These are phyloP conservation scores for Fraxinus nigra DNA, from an alignment of 305 asterid species.

Conservation along the genomic window DNA sequence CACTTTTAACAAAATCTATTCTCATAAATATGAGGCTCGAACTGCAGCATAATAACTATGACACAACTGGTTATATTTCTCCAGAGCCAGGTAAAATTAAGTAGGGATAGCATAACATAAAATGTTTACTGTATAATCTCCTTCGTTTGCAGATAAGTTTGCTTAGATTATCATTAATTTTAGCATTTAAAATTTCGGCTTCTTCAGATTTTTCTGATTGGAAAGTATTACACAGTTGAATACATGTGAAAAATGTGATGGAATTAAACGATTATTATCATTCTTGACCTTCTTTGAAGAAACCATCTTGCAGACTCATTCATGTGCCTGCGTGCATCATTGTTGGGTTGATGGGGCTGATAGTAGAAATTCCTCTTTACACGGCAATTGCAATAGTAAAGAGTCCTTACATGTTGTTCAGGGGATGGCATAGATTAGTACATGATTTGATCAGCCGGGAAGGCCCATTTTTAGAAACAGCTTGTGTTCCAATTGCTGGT, in stretches of 20 bases:
- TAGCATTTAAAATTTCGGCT: neutral
- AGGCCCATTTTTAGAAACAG: constrained; percentile 93
- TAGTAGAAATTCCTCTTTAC: constrained; percentile 89
- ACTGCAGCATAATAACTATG: neutral
- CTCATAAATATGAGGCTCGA: neutral
- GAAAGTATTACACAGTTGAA: neutral
- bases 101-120: neutral
- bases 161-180: neutral
- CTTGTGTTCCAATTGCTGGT: constrained; percentile 95
- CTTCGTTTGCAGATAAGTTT: neutral
- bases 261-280: neutral
- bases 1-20: neutral
- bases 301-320: constrained; percentile 52
- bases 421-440: constrained; percentile 86
- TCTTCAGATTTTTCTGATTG: neutral
- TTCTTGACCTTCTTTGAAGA: constrained; percentile 1
- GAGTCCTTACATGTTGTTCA: constrained; percentile 89
- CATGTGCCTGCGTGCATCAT: constrained; percentile 84
- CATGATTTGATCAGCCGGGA: constrained; percentile 89
- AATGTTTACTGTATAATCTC: neutral
- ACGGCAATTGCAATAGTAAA: constrained; percentile 74
- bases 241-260: neutral
- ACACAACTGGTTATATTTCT: neutral
- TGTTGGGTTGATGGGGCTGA: constrained; percentile 68
- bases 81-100: neutral